Conservation (phyloP, 1,284 basidiomycete species). For the Cryptococcus neoformans region DNA sequence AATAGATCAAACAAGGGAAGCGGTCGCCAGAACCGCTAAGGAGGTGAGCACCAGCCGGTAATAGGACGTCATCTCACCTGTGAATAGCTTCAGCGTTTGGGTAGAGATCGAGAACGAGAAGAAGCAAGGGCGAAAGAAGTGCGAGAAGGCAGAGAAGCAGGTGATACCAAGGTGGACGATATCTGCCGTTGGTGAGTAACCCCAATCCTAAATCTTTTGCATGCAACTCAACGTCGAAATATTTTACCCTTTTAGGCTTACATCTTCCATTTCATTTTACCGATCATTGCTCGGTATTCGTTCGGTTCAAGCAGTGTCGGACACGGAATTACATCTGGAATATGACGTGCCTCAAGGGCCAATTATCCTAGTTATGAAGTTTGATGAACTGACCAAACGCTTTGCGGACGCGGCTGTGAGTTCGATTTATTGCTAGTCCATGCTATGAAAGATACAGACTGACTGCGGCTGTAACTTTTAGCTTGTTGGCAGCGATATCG, state of each 20-base stretch:
- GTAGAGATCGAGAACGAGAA: conserved; percentile 62
- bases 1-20: conserved; percentile 59
- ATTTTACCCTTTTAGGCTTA: conserved; percentile 57
- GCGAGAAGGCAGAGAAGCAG: conserved; percentile 52
- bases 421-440: conserved; percentile 33
- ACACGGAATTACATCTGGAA: conserved; percentile 68
- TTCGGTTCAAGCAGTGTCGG: conserved; percentile 59
- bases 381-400: conserved; percentile 29
- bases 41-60: conserved; percentile 45
- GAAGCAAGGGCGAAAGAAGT: conserved; percentile 63
- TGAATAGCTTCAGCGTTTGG: conserved; percentile 58
- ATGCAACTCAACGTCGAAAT: neutral
- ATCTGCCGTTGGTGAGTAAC: conserved; percentile 43
- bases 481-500: conserved; percentile 48
- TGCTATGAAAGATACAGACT: conserved; percentile 1
- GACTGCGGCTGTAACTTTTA: conserved; percentile 42
- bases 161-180: conserved; percentile 53
- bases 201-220: too few species aligned
- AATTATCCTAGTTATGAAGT: conserved; percentile 31
- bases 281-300: conserved; percentile 61
- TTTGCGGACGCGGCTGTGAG: conserved; percentile 40
- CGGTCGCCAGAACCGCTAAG: conserved; percentile 58
- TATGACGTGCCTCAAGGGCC: conserved; percentile 51
- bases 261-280: conserved; percentile 63
- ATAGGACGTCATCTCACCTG: neutral